Evolutionary conservation across 1,284 basidiomycete genomes (phyloP).

Genomic region (Ceratobasidium sp.): DNA sequence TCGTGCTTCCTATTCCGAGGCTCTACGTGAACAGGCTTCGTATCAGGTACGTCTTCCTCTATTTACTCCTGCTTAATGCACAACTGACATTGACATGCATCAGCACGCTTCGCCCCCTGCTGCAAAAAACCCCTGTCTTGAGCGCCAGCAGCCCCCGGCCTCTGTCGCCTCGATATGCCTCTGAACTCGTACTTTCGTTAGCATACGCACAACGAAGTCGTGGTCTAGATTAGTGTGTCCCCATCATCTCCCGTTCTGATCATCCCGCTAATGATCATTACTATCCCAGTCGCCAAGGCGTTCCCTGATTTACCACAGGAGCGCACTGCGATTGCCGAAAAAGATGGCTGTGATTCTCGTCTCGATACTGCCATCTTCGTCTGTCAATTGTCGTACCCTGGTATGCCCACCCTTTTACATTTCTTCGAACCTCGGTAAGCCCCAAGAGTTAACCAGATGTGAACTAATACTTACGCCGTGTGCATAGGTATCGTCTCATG

Average conservation of each 20-base stretch:
- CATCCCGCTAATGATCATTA: conserved; percentile 44
- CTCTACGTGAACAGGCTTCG: neutral
- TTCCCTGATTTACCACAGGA: conserved; percentile 71
- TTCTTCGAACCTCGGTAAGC: conserved; percentile 87
- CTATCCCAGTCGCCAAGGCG: conserved; percentile 68
- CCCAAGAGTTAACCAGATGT: conserved; percentile 49
- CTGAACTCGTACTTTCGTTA: conserved; percentile 85
- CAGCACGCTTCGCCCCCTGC: neutral
- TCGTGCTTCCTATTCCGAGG: neutral
- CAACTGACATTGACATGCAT: neutral
- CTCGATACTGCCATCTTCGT: conserved; percentile 93
- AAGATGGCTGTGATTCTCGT: conserved; percentile 80
- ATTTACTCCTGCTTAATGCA: conserved; percentile 68
- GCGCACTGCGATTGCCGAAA: conserved; percentile 72
- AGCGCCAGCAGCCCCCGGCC: conserved; percentile 43
- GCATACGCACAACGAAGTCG: conserved; percentile 71
- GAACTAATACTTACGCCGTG: conserved; percentile 29
- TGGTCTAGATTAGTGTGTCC: conserved; percentile 76
- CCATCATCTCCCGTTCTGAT: conserved; percentile 39
- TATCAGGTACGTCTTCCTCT: neutral
- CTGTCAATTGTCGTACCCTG: conserved; percentile 89
- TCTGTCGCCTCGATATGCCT: conserved; percentile 85
- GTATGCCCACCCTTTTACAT: conserved; percentile 89
- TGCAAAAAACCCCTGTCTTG: too few species aligned
- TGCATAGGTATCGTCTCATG: conserved; percentile 83